Evolutionary conservation across 1,284 basidiomycete species (phyloP).

Genomic region (Cutaneotrichosporon sp.): DNA sequence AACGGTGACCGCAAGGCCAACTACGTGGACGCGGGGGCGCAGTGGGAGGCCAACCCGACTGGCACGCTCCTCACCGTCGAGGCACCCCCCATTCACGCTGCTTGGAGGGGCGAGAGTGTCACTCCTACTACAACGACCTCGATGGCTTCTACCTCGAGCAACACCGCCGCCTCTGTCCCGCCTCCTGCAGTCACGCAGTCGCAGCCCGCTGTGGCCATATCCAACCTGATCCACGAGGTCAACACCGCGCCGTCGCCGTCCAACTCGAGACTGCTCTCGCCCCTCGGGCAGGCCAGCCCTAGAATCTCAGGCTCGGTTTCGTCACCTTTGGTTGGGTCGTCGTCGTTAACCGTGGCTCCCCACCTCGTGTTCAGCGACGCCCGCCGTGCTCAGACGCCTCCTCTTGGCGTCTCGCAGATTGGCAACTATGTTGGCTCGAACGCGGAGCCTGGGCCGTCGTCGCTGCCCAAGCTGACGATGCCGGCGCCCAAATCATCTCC

Average conservation of each 20-base stretch:
- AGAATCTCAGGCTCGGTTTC: conserved; percentile 1
- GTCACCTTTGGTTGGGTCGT: neutral
- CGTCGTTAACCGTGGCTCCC: neutral
- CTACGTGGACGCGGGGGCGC: neutral
- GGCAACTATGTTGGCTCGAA: neutral
- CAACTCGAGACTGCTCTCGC: neutral
- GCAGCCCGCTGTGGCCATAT: conserved; percentile 9
- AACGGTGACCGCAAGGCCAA: conserved; percentile 1
- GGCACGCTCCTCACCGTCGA: conserved; percentile 1
- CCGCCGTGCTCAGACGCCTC: conserved; percentile 1
- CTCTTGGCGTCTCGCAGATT: neutral
- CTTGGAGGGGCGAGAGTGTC: neutral
- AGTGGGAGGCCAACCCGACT: neutral
- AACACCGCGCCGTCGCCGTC: neutral
- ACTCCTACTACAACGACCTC: neutral
- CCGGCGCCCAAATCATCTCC: conserved; percentile 1
- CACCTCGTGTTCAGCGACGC: neutral
- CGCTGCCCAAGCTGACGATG: neutral
- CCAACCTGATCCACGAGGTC: conserved; percentile 10
- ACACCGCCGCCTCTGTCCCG: neutral
- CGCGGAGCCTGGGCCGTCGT: neutral
- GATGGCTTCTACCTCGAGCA: no score
- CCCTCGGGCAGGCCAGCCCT: neutral
- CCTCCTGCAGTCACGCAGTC: neutral
- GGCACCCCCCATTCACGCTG: neutral